Percentiles rank a stretch among this genome's conserved stretches.
Conservation (phyloP, 2,329 filamentous ascomycete species). For the Bipolaris oryzae region DNA sequence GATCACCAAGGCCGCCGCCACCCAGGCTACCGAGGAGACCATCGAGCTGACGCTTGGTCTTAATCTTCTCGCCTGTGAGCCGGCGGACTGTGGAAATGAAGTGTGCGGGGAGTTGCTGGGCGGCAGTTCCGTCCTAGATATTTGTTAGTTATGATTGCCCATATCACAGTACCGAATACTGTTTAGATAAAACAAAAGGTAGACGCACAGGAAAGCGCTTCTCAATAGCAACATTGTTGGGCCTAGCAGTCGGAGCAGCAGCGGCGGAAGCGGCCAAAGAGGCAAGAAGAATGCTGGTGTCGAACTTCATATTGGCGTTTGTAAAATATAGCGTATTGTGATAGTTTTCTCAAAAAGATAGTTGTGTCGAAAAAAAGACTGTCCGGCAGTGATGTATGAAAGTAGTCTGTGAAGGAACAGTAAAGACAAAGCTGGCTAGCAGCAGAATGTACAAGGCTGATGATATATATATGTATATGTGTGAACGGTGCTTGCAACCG, state of each 20-base stretch:
- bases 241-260: constrained; percentile 33
- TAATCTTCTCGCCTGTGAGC: constrained; percentile 29
- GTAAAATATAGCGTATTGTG: not conserved
- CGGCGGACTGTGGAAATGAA: constrained; percentile 29
- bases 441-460: constrained; percentile 22
- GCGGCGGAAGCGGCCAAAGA: constrained; percentile 34
- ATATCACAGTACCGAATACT: too few species aligned
- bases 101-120: constrained; percentile 32
- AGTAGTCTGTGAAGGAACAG: constrained; percentile 14
- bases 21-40: constrained; percentile 28
- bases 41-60: constrained; percentile 36
- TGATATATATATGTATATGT: constrained; percentile 8
- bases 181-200: not conserved
- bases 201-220: constrained; percentile 37
- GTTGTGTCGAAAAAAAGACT: constrained; percentile 18
- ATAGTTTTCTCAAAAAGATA: not conserved
- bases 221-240: constrained; percentile 13
- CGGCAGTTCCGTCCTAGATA: constrained; percentile 22
- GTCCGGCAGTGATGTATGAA: constrained; percentile 32
- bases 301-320: constrained; percentile 37
- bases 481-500: constrained; percentile 12
- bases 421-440: constrained; percentile 32
- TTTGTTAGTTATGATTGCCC: not conserved
- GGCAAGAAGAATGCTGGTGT: constrained; percentile 33
- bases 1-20: constrained; percentile 6